These are phyloP conservation scores for Vigna hirtella DNA, from an alignment of 306 rosid genomes.

Conservation along the genomic window DNA sequence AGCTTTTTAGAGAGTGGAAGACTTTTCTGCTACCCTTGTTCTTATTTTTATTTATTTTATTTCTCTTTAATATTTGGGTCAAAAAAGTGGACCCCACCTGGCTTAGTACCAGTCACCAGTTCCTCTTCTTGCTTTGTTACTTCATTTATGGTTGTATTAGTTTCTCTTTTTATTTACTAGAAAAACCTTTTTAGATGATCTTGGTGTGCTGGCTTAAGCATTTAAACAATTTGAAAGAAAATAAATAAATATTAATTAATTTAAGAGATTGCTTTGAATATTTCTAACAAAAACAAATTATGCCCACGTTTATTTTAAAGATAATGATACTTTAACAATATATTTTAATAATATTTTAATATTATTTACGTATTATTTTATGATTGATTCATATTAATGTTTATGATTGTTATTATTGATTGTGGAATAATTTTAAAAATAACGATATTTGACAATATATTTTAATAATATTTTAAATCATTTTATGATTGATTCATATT, in stretches of 20 bases:
- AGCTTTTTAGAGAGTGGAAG: slow-evolving; percentile 40
- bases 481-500: too few species aligned
- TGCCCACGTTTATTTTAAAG: too few species aligned
- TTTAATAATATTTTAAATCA: too few species aligned
- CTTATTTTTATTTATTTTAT: not conserved
- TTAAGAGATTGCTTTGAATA: not conserved
- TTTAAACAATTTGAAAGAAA: not conserved
- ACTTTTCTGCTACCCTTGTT: slow-evolving; percentile 47
- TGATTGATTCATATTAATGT: too few species aligned
- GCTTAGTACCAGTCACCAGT: slow-evolving; percentile 44
- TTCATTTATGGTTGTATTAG: not conserved
- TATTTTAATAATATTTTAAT: too few species aligned
- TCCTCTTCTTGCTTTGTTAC: slow-evolving; percentile 40
- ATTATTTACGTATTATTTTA: too few species aligned
- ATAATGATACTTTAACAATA: too few species aligned
- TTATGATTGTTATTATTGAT: too few species aligned
- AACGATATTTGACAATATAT: too few species aligned
- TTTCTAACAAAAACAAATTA: too few species aligned
- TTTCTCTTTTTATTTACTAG: not conserved
- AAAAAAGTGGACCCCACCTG: slow-evolving; percentile 63
- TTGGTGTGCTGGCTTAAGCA: not conserved
- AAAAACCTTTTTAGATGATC: not conserved
- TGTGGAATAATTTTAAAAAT: too few species aligned
- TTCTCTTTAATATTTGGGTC: slow-evolving; percentile 49
- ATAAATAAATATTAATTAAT: not conserved